phyloP scores from a whole-genome alignment of 352 stramenopile species.

The Elongisporangium undulatum region DNA sequence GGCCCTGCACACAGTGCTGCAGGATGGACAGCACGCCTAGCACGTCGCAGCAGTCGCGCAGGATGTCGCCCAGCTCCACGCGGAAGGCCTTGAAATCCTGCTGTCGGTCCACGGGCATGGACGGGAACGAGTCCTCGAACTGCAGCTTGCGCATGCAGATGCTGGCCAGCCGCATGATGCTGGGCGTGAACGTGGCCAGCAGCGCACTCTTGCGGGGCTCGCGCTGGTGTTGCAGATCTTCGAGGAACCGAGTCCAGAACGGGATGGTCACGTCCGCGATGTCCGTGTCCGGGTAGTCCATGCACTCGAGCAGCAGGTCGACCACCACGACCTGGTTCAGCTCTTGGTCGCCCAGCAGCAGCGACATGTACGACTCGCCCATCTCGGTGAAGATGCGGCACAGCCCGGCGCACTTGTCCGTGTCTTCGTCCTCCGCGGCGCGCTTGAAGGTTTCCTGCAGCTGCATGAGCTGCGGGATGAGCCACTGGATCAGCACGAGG shows the following conservation, averaged over 20 bases:
- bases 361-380: conserved; percentile 77
- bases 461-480: conserved; percentile 71
- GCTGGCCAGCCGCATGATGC: conserved; percentile 50
- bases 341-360: conserved; percentile 62
- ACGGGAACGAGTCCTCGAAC: conserved; percentile 64
- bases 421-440: conserved; percentile 57
- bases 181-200: conserved; percentile 36
- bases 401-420: conserved; percentile 70
- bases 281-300: conserved; percentile 74
- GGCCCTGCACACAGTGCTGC: conserved; percentile 68
- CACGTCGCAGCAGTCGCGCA: conserved; percentile 73
- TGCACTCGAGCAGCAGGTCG: conserved; percentile 86
- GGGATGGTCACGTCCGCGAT: conserved; percentile 81
- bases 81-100: conserved; percentile 83
- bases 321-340: conserved; percentile 64
- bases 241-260: conserved; percentile 76
- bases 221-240: conserved; percentile 25
- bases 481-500: conserved; percentile 61
- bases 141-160: conserved; percentile 84
- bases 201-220: conserved; percentile 11
- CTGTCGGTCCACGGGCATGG: conserved; percentile 61
- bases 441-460: conserved; percentile 44
- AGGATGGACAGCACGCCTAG: conserved; percentile 68
- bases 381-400: conserved; percentile 90
- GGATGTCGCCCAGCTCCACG: conserved; percentile 73